Conservation (phyloP, 257 asterid species). For the Cruciata laevipes region DNA sequence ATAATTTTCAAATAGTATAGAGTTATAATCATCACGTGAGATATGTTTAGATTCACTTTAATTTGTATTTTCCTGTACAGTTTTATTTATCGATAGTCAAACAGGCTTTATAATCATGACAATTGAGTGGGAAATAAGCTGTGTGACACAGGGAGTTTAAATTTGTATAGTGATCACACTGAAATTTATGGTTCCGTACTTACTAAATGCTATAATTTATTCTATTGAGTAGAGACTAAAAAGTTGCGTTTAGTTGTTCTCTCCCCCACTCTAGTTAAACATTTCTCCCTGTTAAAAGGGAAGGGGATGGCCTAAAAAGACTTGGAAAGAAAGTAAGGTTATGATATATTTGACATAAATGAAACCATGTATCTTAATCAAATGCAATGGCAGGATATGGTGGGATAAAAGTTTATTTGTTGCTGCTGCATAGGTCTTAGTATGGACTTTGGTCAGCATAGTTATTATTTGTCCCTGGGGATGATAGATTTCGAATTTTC, state of each 20-base stretch:
- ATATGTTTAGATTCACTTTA: not conserved
- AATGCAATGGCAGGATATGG: not conserved
- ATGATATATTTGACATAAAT: too few species aligned
- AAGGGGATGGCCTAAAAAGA: too few species aligned
- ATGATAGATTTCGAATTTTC: not conserved
- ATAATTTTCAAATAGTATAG: not conserved
- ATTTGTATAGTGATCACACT: conserved; percentile 1
- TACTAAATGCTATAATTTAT: not conserved
- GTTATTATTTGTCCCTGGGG: not conserved
- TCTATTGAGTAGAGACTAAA: not conserved
- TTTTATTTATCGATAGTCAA: too few species aligned
- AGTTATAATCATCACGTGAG: not conserved
- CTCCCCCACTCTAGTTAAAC: not conserved
- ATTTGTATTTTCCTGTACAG: not conserved
- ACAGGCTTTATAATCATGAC: not conserved
- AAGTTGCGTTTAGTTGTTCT: not conserved
- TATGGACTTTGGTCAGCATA: not conserved
- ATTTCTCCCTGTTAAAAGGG: too few species aligned
- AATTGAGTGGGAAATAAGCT: not conserved
- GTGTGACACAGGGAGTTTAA: not conserved
- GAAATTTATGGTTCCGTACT: not conserved
- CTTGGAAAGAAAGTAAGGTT: too few species aligned
- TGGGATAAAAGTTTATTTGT: not conserved
- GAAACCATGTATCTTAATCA: not conserved
- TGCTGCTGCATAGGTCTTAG: not conserved